Evolutionary conservation across 805 yeast genomes (phyloP).

Genomic region (Cyberlindnera mrakii): DNA sequence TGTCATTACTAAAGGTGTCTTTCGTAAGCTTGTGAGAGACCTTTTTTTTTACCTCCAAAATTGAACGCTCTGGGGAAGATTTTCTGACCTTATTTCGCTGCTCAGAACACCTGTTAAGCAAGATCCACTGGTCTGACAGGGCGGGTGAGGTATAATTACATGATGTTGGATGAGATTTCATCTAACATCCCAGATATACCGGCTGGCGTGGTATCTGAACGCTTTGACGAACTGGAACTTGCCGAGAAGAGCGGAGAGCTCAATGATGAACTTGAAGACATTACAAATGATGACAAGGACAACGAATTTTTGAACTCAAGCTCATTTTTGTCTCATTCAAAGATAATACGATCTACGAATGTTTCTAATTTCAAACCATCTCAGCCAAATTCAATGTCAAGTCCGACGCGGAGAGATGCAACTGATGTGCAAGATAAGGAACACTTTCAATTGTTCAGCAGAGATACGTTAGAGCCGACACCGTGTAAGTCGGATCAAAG

Average conservation of each 20-base stretch:
- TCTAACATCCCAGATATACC: background rate
- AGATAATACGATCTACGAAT: conserved; percentile 20
- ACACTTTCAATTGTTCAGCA: background rate
- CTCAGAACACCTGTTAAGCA: too few species aligned
- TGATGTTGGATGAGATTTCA: background rate
- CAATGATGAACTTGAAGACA: conserved; percentile 3
- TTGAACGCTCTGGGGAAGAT: too few species aligned
- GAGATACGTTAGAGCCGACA: background rate
- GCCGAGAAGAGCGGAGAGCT: conserved; percentile 7
- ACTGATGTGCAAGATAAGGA: background rate
- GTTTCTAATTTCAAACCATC: conserved; percentile 12
- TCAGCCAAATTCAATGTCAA: conserved; percentile 3
- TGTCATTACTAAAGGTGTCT: too few species aligned
- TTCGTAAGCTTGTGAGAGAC: too few species aligned
- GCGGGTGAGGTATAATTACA: too few species aligned
- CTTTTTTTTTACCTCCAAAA: too few species aligned
- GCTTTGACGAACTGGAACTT: background rate
- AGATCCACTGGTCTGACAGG: too few species aligned
- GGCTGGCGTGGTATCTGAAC: background rate
- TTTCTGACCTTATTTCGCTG: too few species aligned
- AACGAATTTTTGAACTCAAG: conserved; percentile 24
- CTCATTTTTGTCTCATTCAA: conserved; percentile 22
- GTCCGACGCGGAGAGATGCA: conserved; percentile 18
- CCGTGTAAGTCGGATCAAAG: background rate
- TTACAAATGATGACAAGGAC: conserved; percentile 6